phyloP scores from a whole-genome alignment of 176 grass and related monocot genomes.

The Alloteropsis semialata region DNA sequence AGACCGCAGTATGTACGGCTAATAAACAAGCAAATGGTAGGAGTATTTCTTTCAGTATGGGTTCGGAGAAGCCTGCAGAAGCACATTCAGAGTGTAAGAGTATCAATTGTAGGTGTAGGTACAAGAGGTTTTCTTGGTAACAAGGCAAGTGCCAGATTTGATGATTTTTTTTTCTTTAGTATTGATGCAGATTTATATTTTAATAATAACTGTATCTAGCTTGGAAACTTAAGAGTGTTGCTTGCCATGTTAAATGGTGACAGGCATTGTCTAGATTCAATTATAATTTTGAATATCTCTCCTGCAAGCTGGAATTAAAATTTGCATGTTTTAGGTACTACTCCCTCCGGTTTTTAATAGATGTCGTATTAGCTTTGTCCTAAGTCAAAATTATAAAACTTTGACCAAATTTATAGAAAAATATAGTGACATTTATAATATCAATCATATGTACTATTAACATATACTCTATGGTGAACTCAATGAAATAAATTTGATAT shows the following conservation, averaged over 20 bases:
- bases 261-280: not conserved
- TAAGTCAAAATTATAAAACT: no score
- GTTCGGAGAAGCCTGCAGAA: slow-evolving; percentile 59
- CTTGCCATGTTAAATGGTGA: not conserved
- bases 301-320: not conserved
- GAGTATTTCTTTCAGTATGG: slow-evolving; percentile 78
- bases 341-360: no score
- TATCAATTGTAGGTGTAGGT: slow-evolving; percentile 85
- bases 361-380: no score
- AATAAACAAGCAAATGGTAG: slow-evolving; percentile 96
- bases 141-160: slow-evolving; percentile 53
- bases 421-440: no score
- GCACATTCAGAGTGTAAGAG: slow-evolving; percentile 81
- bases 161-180: not conserved
- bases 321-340: not conserved
- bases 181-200: not conserved
- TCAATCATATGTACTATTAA: no score
- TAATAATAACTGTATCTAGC: not conserved
- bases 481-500: no score
- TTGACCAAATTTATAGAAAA: no score
- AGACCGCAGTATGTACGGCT: slow-evolving; percentile 53
- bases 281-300: not conserved
- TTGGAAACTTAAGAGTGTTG: not conserved
- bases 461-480: no score
- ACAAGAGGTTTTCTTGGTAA: slow-evolving; percentile 89